phyloP scores from a whole-genome alignment of 768 basidiomycete genomes.

The Tricholoma hemisulphureum region DNA sequence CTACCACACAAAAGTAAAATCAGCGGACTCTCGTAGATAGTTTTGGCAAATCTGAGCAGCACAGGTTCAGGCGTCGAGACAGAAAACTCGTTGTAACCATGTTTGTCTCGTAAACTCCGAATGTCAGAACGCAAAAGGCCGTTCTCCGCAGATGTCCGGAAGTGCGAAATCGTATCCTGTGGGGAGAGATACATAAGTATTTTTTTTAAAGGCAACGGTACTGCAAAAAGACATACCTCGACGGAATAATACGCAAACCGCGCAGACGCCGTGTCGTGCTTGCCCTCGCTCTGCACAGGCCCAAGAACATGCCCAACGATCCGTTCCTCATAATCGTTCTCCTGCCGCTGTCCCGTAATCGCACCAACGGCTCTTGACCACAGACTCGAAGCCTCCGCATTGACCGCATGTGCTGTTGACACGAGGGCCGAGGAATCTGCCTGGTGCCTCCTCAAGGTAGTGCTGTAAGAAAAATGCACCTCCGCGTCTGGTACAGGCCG shows the following conservation, averaged over 20 bases:
- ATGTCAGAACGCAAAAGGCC: constrained; percentile 69
- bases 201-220: constrained; percentile 1
- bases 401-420: constrained; percentile 46
- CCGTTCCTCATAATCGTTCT: constrained; percentile 24
- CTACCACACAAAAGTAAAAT: constrained; percentile 90
- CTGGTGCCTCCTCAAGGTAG: constrained; percentile 70
- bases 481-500: constrained; percentile 63
- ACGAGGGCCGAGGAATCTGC: constrained; percentile 43
- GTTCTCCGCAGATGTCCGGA: constrained; percentile 56
- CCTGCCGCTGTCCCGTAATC: constrained; percentile 37
- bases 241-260: constrained; percentile 65
- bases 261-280: constrained; percentile 60
- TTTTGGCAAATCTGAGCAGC: constrained; percentile 87
- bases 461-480: constrained; percentile 80
- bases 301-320: constrained; percentile 40
- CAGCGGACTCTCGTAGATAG: constrained; percentile 92
- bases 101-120: constrained; percentile 55
- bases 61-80: constrained; percentile 79
- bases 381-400: constrained; percentile 48
- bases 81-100: constrained; percentile 95
- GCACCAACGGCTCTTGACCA: constrained; percentile 46
- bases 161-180: constrained; percentile 74
- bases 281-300: constrained; percentile 27
- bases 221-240: constrained; percentile 45
- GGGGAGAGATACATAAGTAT: constrained; percentile 3